Percentiles rank a stretch among this genome's conserved stretches.
Evolutionary conservation across 2,329 filamentous ascomycete species (phyloP).

Genomic region (Lachnum nothofagi): DNA sequence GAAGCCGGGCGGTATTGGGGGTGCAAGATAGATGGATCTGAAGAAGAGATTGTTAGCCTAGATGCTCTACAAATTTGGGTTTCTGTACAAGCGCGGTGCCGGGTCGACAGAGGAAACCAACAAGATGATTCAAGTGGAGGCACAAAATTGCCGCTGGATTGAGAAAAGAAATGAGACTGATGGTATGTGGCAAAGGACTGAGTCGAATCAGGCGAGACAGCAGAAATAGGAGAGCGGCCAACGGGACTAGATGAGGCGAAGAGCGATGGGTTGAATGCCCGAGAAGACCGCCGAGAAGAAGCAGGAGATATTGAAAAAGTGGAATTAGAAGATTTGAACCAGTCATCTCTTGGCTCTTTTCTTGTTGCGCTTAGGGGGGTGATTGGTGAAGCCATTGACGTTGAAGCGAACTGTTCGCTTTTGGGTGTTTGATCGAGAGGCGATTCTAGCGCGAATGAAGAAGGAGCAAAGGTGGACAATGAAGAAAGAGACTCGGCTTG

Average conservation of each 20-base stretch:
- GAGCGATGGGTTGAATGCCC: conserved; percentile 21
- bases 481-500: conserved; percentile 26
- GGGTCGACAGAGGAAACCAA: conserved; percentile 44
- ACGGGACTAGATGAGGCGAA: conserved; percentile 22
- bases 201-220: conserved; percentile 19
- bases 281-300: conserved; percentile 25
- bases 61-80: conserved; percentile 1
- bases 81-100: conserved; percentile 12
- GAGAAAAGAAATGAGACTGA: conserved; percentile 46
- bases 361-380: conserved; percentile 24
- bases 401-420: conserved; percentile 7
- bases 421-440: not conserved
- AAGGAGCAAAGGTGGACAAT: conserved; percentile 25
- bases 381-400: conserved; percentile 26
- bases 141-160: conserved; percentile 49
- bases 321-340: conserved; percentile 36
- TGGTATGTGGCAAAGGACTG: conserved; percentile 23
- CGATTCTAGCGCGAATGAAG: conserved; percentile 21
- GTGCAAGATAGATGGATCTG: conserved; percentile 33
- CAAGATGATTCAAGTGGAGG: conserved; percentile 48
- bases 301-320: conserved; percentile 32
- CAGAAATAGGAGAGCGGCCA: conserved; percentile 21
- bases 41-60: conserved; percentile 22
- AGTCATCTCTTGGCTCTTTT: conserved; percentile 19
- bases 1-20: conserved; percentile 27